Conservation (phyloP, 768 basidiomycete species). For the Lactarius sanguifluus region DNA sequence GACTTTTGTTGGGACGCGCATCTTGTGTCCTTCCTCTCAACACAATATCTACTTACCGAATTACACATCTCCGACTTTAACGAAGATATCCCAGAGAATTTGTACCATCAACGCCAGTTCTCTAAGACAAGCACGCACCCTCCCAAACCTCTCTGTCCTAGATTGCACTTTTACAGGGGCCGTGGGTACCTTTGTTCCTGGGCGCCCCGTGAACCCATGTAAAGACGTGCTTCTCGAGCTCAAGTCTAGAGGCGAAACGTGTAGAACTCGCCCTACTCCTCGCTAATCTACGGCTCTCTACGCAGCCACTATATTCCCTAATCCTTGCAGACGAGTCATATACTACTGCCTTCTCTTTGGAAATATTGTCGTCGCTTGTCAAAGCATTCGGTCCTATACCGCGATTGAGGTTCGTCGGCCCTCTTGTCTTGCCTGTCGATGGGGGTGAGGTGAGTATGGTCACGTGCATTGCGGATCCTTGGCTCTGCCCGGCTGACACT, state of each 20-base stretch:
- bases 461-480: constrained; percentile 1
- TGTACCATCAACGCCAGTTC: constrained; percentile 30
- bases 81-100: constrained; percentile 32
- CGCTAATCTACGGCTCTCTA: constrained; percentile 47
- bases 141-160: constrained; percentile 52
- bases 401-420: constrained; percentile 58
- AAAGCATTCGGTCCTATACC: constrained; percentile 36
- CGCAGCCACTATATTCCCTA: constrained; percentile 47
- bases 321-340: constrained; percentile 65
- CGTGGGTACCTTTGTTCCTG: constrained; percentile 54
- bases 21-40: constrained; percentile 53
- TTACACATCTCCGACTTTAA: constrained; percentile 44
- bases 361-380: constrained; percentile 48
- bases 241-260: constrained; percentile 49
- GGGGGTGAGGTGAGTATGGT: constrained; percentile 47
- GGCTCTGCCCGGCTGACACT: neutral
- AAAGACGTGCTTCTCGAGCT: constrained; percentile 66
- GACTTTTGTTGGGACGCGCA: constrained; percentile 63
- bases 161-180: constrained; percentile 72
- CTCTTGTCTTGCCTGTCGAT: constrained; percentile 59
- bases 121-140: constrained; percentile 34
- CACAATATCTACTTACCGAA: constrained; percentile 49
- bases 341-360: constrained; percentile 52
- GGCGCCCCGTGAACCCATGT: constrained; percentile 59
- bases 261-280: constrained; percentile 52